Percentiles rank a stretch among this genome's conserved stretches.
phyloP scores from a whole-genome alignment of 169 alveolate species.

The Fabrea salina region DNA sequence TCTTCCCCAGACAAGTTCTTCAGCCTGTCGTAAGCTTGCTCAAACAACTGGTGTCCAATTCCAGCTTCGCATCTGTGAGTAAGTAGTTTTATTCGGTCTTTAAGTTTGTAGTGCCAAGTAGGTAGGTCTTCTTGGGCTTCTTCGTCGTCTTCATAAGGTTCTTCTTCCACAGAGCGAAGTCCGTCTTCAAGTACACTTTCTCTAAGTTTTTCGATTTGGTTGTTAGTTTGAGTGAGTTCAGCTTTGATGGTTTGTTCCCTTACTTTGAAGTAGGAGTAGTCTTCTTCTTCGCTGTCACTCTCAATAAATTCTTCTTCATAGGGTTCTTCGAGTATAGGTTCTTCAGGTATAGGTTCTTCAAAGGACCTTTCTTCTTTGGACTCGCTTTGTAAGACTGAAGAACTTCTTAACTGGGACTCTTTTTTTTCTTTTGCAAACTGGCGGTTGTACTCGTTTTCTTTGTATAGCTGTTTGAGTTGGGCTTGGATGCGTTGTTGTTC shows the following conservation, averaged over 20 bases:
- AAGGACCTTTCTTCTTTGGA: background rate
- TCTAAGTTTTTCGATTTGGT: slow-evolving; percentile 56
- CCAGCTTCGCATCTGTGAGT: slow-evolving; percentile 73
- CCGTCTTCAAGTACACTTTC: slow-evolving; percentile 35
- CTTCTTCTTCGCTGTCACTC: slow-evolving; percentile 53
- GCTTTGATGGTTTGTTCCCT: too few species aligned
- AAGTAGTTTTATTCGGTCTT: slow-evolving; percentile 63
- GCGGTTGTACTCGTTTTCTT: slow-evolving; percentile 50
- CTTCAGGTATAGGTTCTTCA: slow-evolving; percentile 24
- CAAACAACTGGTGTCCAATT: slow-evolving; percentile 71
- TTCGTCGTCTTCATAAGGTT: slow-evolving; percentile 40
- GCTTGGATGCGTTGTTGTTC: slow-evolving; percentile 42
- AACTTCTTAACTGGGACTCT: slow-evolving; percentile 56
- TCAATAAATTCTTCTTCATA: slow-evolving; percentile 53
- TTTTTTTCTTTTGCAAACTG: slow-evolving; percentile 51
- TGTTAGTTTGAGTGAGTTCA: slow-evolving; percentile 40
- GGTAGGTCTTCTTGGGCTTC: slow-evolving; percentile 16
- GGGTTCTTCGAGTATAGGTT: slow-evolving; percentile 25
- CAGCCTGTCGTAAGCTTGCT: slow-evolving; percentile 60
- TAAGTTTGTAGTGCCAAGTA: slow-evolving; percentile 35
- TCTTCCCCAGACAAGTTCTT: slow-evolving; percentile 40
- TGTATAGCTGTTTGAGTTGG: slow-evolving; percentile 43
- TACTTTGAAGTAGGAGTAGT: too few species aligned
- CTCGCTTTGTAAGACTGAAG: slow-evolving; percentile 37
- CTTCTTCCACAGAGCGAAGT: background rate